Percentiles rank a stretch among this genome's conserved stretches.
These are phyloP conservation scores for Coniophora puteana DNA, from an alignment of 1,284 basidiomycete genomes.

Conservation along the genomic window DNA sequence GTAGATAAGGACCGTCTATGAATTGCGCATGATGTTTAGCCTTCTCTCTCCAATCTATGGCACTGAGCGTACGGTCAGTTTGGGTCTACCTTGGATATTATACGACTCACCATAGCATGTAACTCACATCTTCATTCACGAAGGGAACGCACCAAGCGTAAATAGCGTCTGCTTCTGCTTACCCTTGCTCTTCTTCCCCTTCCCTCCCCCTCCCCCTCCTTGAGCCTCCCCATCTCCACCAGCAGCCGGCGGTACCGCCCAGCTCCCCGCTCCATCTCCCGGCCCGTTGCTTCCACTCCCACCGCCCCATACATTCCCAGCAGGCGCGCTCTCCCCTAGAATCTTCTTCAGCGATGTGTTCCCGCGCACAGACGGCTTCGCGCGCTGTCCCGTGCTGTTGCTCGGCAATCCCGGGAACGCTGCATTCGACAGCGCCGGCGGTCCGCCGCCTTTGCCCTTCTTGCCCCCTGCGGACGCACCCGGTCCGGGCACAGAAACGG, in stretches of 20 bases:
- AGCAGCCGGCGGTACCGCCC: no score
- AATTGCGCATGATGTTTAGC: no score
- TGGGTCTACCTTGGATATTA: no score
- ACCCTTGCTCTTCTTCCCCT: conserved; percentile 76
- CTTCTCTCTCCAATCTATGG: no score
- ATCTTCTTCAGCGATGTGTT: conserved; percentile 72
- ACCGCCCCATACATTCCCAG: conserved; percentile 47
- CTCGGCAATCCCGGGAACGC: conserved; percentile 74
- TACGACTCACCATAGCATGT: no score
- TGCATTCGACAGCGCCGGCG: conserved; percentile 48
- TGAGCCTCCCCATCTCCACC: conserved; percentile 8
- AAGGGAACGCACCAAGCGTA: conserved; percentile 60
- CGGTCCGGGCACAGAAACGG: conserved; percentile 11
- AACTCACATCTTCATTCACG: conserved; percentile 29
- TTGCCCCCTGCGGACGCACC: conserved; percentile 9
- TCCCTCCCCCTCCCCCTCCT: conserved; percentile 30
- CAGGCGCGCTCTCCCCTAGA: conserved; percentile 48
- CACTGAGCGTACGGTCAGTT: no score
- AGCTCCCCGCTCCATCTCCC: conserved; percentile 15
- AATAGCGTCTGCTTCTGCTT: conserved; percentile 86
- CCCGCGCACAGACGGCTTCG: conserved; percentile 55
- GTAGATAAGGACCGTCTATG: no score
- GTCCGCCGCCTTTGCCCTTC: conserved; percentile 22
- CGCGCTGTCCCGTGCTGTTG: conserved; percentile 28
- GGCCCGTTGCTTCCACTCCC: conserved; percentile 9